Base-by-base conservation (phyloP, 2,329 filamentous ascomycete genomes). In the Apiospora hydei region DNA sequence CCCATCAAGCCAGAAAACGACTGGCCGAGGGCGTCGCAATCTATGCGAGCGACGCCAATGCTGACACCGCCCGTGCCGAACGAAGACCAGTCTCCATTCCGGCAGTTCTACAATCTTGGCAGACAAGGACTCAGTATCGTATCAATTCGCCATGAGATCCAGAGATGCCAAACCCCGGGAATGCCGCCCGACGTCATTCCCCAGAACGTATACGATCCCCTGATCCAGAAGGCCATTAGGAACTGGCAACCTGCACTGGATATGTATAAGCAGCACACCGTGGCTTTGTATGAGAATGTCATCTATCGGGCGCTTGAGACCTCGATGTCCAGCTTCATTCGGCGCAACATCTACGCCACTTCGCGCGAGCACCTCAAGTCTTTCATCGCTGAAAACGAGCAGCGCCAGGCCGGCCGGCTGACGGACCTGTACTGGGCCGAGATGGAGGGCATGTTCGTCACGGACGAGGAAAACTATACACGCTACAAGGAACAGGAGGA, bases 171-270 rank as follows among this genome's bases (percentile, higher is more conserved):
- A 38, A 84, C 84, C 24, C 86, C 89, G 0, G 90, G 91, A 0
- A 84, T 91, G 75, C 90, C 89, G 0, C 75, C 73, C 11, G 86
- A 88, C 8, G 84, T 90, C 0, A 87, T 90, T 0, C 87, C 90
- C 0, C 86, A 88, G 0, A 87, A 89, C 49, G 90, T 92, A 0
- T 89, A 91, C 30, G 87, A 90, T 41, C 84, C 84, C 0, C 83
- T 93, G 21, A 90, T 88, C 66, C 82, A 85, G 21, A 81, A 88
- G n/a, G 87, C 88, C 0, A 87, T 93, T 1, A 77, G 80, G 10
- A 86, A 88, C 1, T 94, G 92, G 92, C 77, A 85, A 1, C 76
- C 77, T 0, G 90, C 90, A 0, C 83, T 91, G 67, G 78, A 85
- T 0, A 82, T 77, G 0, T 89, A 90, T 66, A 79, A 89, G 7